phyloP scores from a whole-genome alignment of 306 rosid species.

The Abrus precatorius region DNA sequence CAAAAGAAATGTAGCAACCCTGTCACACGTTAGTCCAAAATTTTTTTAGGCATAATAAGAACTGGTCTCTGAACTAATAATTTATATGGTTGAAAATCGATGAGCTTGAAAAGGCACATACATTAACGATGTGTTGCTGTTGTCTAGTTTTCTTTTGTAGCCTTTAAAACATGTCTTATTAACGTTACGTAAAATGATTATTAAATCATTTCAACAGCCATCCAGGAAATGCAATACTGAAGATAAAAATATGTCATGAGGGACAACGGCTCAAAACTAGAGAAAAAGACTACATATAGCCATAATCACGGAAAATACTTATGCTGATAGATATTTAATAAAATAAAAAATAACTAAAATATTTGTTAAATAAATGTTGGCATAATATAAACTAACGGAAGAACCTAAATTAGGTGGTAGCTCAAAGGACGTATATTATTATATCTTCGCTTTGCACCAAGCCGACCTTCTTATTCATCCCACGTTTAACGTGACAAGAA shows the following conservation, averaged over 20 bases:
- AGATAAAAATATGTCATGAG: constrained; percentile 4
- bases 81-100: neutral
- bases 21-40: neutral
- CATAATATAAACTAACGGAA: neutral
- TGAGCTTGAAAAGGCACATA: neutral
- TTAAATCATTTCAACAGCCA: neutral
- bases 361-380: constrained; percentile 2
- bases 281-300: neutral
- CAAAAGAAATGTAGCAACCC: neutral
- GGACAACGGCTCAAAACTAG: constrained; percentile 1
- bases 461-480: constrained; percentile 30
- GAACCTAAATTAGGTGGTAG: constrained; percentile 30
- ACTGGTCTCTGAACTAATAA: constrained; percentile 2
- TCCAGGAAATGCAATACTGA: constrained; percentile 3
- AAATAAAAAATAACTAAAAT: constrained; percentile 1
- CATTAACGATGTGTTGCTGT: neutral
- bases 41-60: constrained; percentile 2
- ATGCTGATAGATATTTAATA: constrained; percentile 3
- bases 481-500: constrained; percentile 22
- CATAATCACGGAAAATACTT: neutral
- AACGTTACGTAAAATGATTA: constrained; percentile 14
- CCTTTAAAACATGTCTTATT: neutral
- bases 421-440: constrained; percentile 14
- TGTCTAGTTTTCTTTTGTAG: neutral
- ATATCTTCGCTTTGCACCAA: constrained; percentile 34